Percentiles rank a stretch among this genome's conserved stretches.
Evolutionary conservation across 257 asterid genomes (phyloP).

Genomic region (Mentha longifolia): DNA sequence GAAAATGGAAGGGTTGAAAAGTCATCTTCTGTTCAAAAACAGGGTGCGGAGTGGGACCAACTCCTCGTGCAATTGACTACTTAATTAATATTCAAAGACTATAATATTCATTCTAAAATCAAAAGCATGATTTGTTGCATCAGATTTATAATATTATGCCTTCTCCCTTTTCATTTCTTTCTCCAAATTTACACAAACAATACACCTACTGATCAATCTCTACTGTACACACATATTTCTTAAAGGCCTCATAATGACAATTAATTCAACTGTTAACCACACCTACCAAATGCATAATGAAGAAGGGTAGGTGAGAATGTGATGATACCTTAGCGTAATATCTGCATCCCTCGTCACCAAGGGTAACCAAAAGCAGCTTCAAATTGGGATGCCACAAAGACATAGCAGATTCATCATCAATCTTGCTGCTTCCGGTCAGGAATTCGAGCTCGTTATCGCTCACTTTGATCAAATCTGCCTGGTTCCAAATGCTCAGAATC

Average conservation of each 20-base stretch:
- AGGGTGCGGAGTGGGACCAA: conserved; percentile 29
- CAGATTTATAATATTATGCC: background rate
- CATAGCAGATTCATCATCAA: conserved; percentile 81
- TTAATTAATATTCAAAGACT: background rate
- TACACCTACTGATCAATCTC: background rate
- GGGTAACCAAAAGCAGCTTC: conserved; percentile 88
- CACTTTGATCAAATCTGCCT: conserved; percentile 89
- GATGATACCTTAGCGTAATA: conserved; percentile 79
- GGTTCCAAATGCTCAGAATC: conserved; percentile 89
- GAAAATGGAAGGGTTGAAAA: background rate
- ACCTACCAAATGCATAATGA: conserved; percentile 17
- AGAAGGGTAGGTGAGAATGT: conserved; percentile 5
- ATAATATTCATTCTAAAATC: background rate
- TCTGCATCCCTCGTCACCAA: conserved; percentile 87
- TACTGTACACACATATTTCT: background rate
- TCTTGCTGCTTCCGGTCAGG: conserved; percentile 79
- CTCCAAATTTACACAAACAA: background rate
- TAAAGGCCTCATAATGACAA: conserved; percentile 8
- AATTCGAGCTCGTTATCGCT: conserved; percentile 89
- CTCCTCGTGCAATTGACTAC: conserved; percentile 11
- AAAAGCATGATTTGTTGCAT: conserved; percentile 20
- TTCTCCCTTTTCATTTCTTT: background rate
- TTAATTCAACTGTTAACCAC: conserved; percentile 18
- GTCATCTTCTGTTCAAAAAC: conserved; percentile 28
- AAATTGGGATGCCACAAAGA: conserved; percentile 86